A percentile compares a stretch with the other conserved stretches of the same genome.
These are phyloP conservation scores for Fusarium sterilihyphosum DNA, from an alignment of 2,329 filamentous ascomycete genomes.

Conservation along the genomic window DNA sequence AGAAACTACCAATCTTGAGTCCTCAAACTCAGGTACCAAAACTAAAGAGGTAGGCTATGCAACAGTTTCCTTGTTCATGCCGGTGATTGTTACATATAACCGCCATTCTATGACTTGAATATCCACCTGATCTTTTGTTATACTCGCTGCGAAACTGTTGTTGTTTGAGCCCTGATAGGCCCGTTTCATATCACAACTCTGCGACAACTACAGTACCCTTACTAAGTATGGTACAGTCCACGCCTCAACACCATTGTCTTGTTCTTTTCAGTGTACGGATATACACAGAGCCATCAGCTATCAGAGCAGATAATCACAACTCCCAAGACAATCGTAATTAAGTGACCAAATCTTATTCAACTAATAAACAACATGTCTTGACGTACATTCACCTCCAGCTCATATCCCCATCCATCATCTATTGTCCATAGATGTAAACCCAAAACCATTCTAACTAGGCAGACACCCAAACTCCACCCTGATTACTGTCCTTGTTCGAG, in stretches of 20 bases:
- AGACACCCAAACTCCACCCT: slow-evolving; percentile 19
- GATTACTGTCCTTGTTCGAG: slow-evolving; percentile 55
- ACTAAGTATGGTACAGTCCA: neutral
- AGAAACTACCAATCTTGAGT: no score
- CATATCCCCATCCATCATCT: slow-evolving; percentile 11
- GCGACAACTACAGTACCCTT: neutral
- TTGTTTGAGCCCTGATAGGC: neutral
- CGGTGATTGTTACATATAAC: neutral
- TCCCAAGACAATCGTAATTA: neutral
- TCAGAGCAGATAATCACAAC: neutral
- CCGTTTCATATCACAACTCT: neutral
- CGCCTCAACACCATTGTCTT: neutral
- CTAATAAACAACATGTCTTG: slow-evolving; percentile 26
- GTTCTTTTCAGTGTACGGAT: neutral
- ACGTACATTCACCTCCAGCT: slow-evolving; percentile 15
- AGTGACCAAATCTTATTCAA: slow-evolving; percentile 24
- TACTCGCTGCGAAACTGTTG: slow-evolving; percentile 1
- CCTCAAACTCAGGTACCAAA: neutral
- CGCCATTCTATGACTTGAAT: neutral
- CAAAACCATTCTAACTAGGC: slow-evolving; percentile 24
- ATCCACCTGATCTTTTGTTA: neutral
- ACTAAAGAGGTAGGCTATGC: neutral
- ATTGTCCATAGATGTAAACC: slow-evolving; percentile 17
- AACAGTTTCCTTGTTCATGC: neutral
- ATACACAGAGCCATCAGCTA: neutral